Evolutionary conservation across 495 filamentous ascomycete genomes (phyloP).

Genomic region (Tuber borchii): DNA sequence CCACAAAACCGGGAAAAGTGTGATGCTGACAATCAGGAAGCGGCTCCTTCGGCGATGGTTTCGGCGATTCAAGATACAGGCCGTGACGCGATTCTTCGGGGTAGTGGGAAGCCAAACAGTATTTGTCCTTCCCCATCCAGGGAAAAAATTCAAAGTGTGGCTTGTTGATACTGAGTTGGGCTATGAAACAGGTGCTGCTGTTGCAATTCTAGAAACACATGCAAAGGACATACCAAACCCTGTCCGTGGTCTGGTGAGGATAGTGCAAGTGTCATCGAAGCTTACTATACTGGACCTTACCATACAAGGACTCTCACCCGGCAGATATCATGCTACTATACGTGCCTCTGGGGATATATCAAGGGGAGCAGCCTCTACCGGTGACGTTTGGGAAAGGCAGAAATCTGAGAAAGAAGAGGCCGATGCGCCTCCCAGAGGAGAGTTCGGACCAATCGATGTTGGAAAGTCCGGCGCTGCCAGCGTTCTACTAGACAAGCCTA

Average conservation of each 20-base stretch:
- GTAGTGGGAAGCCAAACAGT: slow-evolving; percentile 79
- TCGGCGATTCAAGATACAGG: slow-evolving; percentile 81
- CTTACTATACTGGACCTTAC: slow-evolving; percentile 82
- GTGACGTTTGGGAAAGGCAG: slow-evolving; percentile 70
- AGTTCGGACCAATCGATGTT: slow-evolving; percentile 70
- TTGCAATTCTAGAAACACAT: slow-evolving; percentile 94
- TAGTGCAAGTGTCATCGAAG: slow-evolving; percentile 69
- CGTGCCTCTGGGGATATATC: slow-evolving; percentile 86
- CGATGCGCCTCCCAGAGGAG: slow-evolving; percentile 50
- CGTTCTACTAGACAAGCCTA: slow-evolving; percentile 68
- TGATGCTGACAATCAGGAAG: slow-evolving; percentile 46
- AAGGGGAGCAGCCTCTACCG: slow-evolving; percentile 68
- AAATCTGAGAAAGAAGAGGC: slow-evolving; percentile 44
- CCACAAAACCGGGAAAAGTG: not conserved
- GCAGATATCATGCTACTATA: slow-evolving; percentile 74
- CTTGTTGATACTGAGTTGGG: slow-evolving; percentile 7
- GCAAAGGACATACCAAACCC: slow-evolving; percentile 52
- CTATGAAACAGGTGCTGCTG: slow-evolving; percentile 63
- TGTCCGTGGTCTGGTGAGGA: slow-evolving; percentile 69
- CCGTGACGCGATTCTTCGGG: slow-evolving; percentile 87
- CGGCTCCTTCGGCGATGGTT: slow-evolving; percentile 81
- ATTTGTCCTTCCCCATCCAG: slow-evolving; percentile 41
- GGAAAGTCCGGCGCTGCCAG: slow-evolving; percentile 60
- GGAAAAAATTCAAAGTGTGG: not conserved
- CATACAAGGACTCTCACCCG: slow-evolving; percentile 73